A percentile compares a stretch with the other conserved stretches of the same genome.
Conservation (phyloP, 805 yeast species). For the Vanderwaltozyma verrucispora region DNA sequence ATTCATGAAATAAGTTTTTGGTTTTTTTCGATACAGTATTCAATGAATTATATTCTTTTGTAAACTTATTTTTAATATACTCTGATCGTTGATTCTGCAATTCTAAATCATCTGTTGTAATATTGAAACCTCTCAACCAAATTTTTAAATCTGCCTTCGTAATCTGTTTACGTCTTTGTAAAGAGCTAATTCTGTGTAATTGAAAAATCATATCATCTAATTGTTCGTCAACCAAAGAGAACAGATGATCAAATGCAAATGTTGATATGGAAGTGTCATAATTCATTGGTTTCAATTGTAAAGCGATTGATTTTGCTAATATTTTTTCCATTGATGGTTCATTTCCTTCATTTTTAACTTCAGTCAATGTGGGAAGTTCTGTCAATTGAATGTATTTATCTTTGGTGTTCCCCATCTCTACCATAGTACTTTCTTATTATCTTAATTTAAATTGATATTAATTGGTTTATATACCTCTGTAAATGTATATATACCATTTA, state of each 20-base stretch:
- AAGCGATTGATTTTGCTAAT: slow-evolving; percentile 28
- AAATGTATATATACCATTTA: too few species aligned
- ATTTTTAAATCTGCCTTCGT: slow-evolving; percentile 41
- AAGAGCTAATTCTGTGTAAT: slow-evolving; percentile 41
- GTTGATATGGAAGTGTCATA: slow-evolving; percentile 23
- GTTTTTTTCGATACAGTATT: slow-evolving; percentile 3
- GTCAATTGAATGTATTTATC: slow-evolving; percentile 10
- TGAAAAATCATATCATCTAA: slow-evolving; percentile 32
- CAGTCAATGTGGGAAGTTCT: slow-evolving; percentile 15
- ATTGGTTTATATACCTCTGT: too few species aligned
- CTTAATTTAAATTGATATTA: too few species aligned
- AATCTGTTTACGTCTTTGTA: slow-evolving; percentile 51
- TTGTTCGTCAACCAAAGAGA: slow-evolving; percentile 28
- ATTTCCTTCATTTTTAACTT: slow-evolving; percentile 7
- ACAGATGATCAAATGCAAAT: slow-evolving; percentile 32
- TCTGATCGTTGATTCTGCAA: slow-evolving; percentile 27
- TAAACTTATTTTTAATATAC: slow-evolving; percentile 9
- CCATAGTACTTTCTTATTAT: too few species aligned
- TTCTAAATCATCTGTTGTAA: slow-evolving; percentile 33
- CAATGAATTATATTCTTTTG: slow-evolving; percentile 6
- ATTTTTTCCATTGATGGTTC: slow-evolving; percentile 10
- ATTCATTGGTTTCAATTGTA: slow-evolving; percentile 28
- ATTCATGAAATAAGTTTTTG: slow-evolving; percentile 7
- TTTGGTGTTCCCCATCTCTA: not conserved
- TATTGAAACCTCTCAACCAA: slow-evolving; percentile 34